phyloP scores from a whole-genome alignment of 805 yeast species.

The Scheffersomyces coipomensis region DNA sequence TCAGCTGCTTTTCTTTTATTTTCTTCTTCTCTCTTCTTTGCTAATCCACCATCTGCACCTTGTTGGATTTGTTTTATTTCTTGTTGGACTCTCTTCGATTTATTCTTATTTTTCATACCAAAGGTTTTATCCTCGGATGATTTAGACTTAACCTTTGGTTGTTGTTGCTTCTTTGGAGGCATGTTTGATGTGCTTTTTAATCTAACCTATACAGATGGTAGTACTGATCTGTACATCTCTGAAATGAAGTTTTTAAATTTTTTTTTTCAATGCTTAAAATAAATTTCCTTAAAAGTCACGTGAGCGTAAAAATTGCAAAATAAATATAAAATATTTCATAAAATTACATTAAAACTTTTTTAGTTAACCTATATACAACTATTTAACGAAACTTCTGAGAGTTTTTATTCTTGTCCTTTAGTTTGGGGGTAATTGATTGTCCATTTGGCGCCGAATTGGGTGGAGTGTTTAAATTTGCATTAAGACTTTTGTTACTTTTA shows the following conservation, averaged over 20 bases:
- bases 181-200: slow-evolving; percentile 31
- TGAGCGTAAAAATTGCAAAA: no score
- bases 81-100: slow-evolving; percentile 83
- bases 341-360: neutral
- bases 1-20: slow-evolving; percentile 65
- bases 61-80: slow-evolving; percentile 48
- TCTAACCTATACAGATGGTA: neutral
- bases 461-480: neutral
- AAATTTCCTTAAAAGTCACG: no score
- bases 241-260: no score
- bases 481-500: neutral
- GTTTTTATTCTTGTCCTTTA: slow-evolving; percentile 15
- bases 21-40: slow-evolving; percentile 75
- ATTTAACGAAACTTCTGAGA: slow-evolving; percentile 20
- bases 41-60: slow-evolving; percentile 47
- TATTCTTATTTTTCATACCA: slow-evolving; percentile 94
- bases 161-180: slow-evolving; percentile 81
- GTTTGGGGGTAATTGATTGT: slow-evolving; percentile 7
- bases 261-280: no score
- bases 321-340: no score
- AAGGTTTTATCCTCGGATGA: slow-evolving; percentile 85
- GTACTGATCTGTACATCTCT: neutral
- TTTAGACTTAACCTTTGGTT: slow-evolving; percentile 57
- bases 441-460: slow-evolving; percentile 6
- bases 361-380: neutral